These are phyloP conservation scores for Zoysia pacifica DNA, from an alignment of 176 grass and related monocot species.

Conservation along the genomic window DNA sequence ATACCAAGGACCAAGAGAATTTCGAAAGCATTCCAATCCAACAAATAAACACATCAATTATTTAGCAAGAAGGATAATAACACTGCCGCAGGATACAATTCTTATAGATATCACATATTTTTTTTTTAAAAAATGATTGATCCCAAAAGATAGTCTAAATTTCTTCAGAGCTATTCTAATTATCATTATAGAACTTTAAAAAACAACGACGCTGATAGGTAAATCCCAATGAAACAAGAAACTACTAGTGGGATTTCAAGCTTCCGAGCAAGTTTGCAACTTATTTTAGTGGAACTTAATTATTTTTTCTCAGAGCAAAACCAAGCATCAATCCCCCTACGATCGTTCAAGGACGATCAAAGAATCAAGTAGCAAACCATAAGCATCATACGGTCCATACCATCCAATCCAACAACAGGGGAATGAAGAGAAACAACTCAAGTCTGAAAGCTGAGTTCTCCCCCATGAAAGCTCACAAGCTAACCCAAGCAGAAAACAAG, in stretches of 20 bases:
- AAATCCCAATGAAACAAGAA: not conserved
- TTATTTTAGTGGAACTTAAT: not conserved
- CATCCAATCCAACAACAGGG: not conserved
- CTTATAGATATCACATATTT: not conserved
- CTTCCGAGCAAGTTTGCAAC: not conserved
- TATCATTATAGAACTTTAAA: not conserved
- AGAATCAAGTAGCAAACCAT: not conserved
- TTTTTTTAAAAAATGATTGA: not conserved
- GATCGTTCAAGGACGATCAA: not conserved
- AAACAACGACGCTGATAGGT: no score
- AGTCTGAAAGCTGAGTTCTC: not conserved
- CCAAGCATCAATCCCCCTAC: not conserved
- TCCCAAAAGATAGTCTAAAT: not conserved
- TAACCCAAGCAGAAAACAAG: not conserved
- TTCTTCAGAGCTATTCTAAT: not conserved
- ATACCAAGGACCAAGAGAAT: slow-evolving; percentile 29
- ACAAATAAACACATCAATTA: not conserved
- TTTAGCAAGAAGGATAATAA: not conserved
- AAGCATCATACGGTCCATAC: not conserved
- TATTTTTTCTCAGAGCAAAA: no score
- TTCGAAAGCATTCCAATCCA: not conserved
- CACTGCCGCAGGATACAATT: not conserved
- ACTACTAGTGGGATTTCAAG: not conserved
- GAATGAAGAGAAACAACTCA: not conserved
- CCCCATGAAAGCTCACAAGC: not conserved